These are phyloP conservation scores for Leucocoprinus birnbaumii DNA, from an alignment of 768 basidiomycete genomes.

Conservation along the genomic window DNA sequence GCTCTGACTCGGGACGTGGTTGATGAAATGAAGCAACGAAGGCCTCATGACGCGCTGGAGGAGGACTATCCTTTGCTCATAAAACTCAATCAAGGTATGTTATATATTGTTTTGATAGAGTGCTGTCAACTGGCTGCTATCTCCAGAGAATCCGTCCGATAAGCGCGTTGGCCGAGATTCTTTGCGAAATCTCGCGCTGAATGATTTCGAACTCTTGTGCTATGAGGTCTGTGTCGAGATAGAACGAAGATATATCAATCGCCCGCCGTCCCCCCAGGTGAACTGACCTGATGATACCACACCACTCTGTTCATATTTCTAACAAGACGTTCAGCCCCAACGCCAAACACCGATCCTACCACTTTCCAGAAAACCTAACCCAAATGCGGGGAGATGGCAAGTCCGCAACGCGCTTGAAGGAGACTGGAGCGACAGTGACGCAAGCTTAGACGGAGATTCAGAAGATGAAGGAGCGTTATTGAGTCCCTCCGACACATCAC, in stretches of 20 bases:
- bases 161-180: slow-evolving; percentile 3
- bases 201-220: slow-evolving; percentile 4
- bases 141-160: not conserved
- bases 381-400: not conserved
- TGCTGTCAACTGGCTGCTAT: not conserved
- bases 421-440: not conserved
- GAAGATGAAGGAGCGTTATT: not conserved
- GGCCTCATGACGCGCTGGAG: not conserved
- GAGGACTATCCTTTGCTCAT: not conserved
- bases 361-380: not conserved
- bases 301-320: not conserved
- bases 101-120: too few relatives aligned
- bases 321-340: not conserved
- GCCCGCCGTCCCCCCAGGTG: too few relatives aligned
- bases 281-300: not conserved
- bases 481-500: not conserved
- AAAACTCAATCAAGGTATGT: not conserved
- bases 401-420: not conserved
- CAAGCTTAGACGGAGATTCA: not conserved
- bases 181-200: not conserved
- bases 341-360: not conserved
- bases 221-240: slow-evolving; percentile 8
- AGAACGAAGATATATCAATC: not conserved
- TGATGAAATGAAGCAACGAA: slow-evolving; percentile 4
- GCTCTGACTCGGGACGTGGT: not conserved